Evolutionary conservation across 495 filamentous ascomycete species (phyloP).

Genomic region (Talaromyces stipitatus): DNA sequence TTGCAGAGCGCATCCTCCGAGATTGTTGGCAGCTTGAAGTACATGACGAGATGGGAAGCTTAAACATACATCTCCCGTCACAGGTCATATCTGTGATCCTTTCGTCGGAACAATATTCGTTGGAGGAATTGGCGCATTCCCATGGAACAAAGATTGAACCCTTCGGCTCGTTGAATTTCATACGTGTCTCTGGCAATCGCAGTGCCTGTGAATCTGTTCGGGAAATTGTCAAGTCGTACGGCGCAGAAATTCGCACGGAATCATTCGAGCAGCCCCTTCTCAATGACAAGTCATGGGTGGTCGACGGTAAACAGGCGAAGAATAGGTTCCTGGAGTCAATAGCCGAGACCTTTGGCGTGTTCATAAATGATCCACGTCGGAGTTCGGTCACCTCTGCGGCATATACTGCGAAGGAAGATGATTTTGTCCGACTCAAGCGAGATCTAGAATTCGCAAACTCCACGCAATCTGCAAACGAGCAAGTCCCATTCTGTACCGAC

Average conservation of each 20-base stretch:
- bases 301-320: constrained; percentile 10
- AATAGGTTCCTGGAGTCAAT: constrained; percentile 28
- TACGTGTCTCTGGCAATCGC: constrained; percentile 34
- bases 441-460: constrained; percentile 26
- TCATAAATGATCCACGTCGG: background rate
- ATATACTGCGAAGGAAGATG: constrained; percentile 29
- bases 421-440: constrained; percentile 10
- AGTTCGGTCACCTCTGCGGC: constrained; percentile 15
- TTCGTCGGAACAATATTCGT: constrained; percentile 27
- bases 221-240: constrained; percentile 34
- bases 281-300: background rate
- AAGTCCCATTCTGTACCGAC: constrained; percentile 30
- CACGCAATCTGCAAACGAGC: constrained; percentile 5
- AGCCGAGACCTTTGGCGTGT: constrained; percentile 17
- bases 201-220: constrained; percentile 28
- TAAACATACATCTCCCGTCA: constrained; percentile 29
- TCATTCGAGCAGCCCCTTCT: constrained; percentile 16
- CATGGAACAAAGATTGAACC: constrained; percentile 36
- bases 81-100: constrained; percentile 20
- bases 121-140: constrained; percentile 34
- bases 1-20: constrained; percentile 33
- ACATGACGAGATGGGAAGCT: constrained; percentile 29
- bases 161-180: constrained; percentile 21
- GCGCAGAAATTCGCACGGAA: constrained; percentile 24
- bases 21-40: constrained; percentile 36